These are phyloP conservation scores for Corniculantispora saksenae DNA, from an alignment of 2,329 filamentous ascomycete species.

Conservation along the genomic window DNA sequence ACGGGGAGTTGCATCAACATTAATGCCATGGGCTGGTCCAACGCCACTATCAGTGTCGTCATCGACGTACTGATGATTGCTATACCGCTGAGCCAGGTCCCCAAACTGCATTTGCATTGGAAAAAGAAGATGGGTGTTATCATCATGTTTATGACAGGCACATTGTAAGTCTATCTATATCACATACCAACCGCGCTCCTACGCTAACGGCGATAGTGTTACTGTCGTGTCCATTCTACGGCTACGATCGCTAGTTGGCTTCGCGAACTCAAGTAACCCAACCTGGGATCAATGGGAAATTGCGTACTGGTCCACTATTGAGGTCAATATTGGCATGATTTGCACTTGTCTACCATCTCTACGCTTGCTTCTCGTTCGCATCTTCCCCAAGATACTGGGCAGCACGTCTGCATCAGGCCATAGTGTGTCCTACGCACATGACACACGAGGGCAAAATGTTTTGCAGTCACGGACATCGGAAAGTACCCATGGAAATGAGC, in stretches of 20 bases:
- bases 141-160: slow-evolving; percentile 53
- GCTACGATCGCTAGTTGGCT: slow-evolving; percentile 23
- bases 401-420: background rate
- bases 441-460: background rate
- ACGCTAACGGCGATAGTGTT: slow-evolving; percentile 21
- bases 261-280: slow-evolving; percentile 23
- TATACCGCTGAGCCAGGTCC: slow-evolving; percentile 49
- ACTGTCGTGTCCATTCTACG: slow-evolving; percentile 27
- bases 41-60: slow-evolving; percentile 53
- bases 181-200: background rate
- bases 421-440: background rate
- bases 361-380: slow-evolving; percentile 24
- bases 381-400: slow-evolving; percentile 23
- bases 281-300: slow-evolving; percentile 25
- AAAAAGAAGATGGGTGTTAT: slow-evolving; percentile 51
- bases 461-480: background rate
- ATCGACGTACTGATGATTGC: slow-evolving; percentile 54
- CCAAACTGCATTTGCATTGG: slow-evolving; percentile 43
- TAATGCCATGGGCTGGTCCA: slow-evolving; percentile 51
- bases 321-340: slow-evolving; percentile 28
- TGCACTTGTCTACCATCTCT: slow-evolving; percentile 28
- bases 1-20: slow-evolving; percentile 50
- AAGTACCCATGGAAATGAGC: background rate
- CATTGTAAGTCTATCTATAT: slow-evolving; percentile 38
- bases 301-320: slow-evolving; percentile 27